Percentiles rank a stretch among this genome's conserved stretches.
Evolutionary conservation across 495 filamentous ascomycete genomes (phyloP).

Genomic region (Aspergillus homomorphus): DNA sequence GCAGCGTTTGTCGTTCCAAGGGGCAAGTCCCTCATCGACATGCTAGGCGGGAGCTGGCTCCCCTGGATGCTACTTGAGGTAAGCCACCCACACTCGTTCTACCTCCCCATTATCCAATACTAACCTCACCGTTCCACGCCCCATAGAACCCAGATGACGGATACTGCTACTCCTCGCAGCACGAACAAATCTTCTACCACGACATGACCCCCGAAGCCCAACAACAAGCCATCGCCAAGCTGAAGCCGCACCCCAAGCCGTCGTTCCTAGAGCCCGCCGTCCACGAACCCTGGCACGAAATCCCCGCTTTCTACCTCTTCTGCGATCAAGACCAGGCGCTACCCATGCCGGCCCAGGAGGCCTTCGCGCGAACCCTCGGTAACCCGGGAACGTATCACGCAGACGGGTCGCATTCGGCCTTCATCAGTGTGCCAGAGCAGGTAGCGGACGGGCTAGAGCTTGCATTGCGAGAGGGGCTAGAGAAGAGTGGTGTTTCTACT

Average conservation of each 20-base stretch:
- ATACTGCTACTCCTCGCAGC: conserved; percentile 15
- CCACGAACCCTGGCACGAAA: conserved; percentile 25
- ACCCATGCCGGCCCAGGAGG: conserved; percentile 29
- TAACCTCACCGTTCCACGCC: neutral
- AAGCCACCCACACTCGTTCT: neutral
- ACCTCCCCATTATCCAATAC: too few species aligned
- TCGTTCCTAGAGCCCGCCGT: conserved; percentile 22
- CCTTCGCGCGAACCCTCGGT: conserved; percentile 24
- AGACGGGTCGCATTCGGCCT: conserved; percentile 28
- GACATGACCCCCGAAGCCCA: conserved; percentile 24
- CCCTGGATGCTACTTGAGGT: conserved; percentile 31
- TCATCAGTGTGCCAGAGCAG: conserved; percentile 28
- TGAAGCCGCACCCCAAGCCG: conserved; percentile 20
- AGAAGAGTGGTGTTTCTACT: too few species aligned
- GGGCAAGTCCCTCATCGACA: conserved; percentile 26
- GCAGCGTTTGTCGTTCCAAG: conserved; percentile 34
- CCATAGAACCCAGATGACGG: conserved; percentile 22
- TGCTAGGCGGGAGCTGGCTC: conserved; percentile 25
- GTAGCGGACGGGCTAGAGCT: conserved; percentile 12
- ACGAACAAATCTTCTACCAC: conserved; percentile 16
- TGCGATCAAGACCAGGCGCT: conserved; percentile 31
- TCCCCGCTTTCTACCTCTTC: conserved; percentile 30
- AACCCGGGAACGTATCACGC: conserved; percentile 20
- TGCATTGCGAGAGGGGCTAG: too few species aligned
- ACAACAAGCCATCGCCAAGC: conserved; percentile 12